phyloP scores from a whole-genome alignment of 805 yeast genomes.

The Myxozyma geophila region DNA sequence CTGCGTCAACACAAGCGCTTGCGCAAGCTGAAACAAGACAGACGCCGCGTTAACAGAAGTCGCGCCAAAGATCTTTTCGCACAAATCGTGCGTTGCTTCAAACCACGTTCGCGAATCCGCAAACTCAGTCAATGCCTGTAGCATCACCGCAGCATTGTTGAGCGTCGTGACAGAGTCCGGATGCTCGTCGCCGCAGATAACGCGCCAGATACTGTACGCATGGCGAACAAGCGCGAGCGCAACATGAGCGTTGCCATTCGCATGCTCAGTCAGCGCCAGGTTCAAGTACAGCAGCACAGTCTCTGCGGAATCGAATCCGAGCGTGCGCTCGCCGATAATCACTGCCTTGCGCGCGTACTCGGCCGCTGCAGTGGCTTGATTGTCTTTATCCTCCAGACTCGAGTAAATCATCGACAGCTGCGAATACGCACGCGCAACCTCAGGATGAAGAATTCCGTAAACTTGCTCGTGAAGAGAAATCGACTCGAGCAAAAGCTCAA shows the following conservation, averaged over 20 bases:
- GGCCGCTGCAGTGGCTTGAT: constrained; percentile 57
- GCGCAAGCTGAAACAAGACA: constrained; percentile 70
- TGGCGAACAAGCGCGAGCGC: constrained; percentile 66
- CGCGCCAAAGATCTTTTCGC: constrained; percentile 59
- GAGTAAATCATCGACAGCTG: constrained; percentile 68
- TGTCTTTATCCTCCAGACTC: constrained; percentile 57
- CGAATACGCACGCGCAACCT: constrained; percentile 71
- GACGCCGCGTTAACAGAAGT: constrained; percentile 66
- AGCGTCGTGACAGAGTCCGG: constrained; percentile 70
- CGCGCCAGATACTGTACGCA: constrained; percentile 62
- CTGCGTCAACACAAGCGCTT: constrained; percentile 57
- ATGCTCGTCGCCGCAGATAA: constrained; percentile 64
- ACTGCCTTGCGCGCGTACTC: constrained; percentile 69
- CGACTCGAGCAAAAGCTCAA: constrained; percentile 69
- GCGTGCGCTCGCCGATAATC: constrained; percentile 74
- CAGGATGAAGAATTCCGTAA: constrained; percentile 78
- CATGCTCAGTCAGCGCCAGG: constrained; percentile 71
- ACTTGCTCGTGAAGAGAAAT: constrained; percentile 77
- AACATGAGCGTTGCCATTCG: constrained; percentile 61
- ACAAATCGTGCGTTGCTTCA: constrained; percentile 57
- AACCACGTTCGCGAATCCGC: constrained; percentile 59
- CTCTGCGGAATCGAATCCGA: constrained; percentile 81
- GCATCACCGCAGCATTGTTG: constrained; percentile 62
- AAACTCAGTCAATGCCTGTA: constrained; percentile 57
- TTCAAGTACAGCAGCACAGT: constrained; percentile 72